Conservation (phyloP, 768 basidiomycete species). For the Leccinum longicurvipes region DNA sequence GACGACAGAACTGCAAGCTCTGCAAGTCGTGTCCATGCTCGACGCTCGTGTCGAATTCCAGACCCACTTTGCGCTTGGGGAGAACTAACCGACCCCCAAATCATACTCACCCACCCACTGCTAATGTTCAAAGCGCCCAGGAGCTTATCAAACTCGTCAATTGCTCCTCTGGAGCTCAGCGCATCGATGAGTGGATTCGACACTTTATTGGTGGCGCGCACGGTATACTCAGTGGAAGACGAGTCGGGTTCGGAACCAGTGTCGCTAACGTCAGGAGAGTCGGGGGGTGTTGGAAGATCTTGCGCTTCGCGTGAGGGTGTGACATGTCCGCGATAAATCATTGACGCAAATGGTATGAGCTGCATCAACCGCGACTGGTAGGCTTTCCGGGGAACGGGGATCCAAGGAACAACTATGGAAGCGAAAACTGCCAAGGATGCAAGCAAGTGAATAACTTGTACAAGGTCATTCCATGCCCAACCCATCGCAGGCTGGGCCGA, state of each 20-base stretch:
- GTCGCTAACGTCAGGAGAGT: conserved; percentile 25
- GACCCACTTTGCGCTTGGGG: neutral
- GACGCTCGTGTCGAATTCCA: conserved; percentile 38
- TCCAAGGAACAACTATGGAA: conserved; percentile 50
- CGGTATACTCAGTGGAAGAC: conserved; percentile 27
- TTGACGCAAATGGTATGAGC: conserved; percentile 25
- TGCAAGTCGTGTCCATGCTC: conserved; percentile 50
- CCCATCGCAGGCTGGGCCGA: conserved; percentile 8
- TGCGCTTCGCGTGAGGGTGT: conserved; percentile 1
- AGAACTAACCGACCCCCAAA: conserved; percentile 25
- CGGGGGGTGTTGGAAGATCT: conserved; percentile 29
- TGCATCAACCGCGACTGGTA: conserved; percentile 23
- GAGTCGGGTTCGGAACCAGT: conserved; percentile 28
- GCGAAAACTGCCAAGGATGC: conserved; percentile 63
- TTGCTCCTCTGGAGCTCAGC: conserved; percentile 34
- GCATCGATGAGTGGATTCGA: conserved; percentile 24
- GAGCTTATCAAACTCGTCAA: conserved; percentile 39
- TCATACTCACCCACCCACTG: conserved; percentile 35
- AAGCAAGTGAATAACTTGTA: conserved; percentile 64
- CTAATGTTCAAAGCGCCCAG: conserved; percentile 38
- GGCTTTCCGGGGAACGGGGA: conserved; percentile 29
- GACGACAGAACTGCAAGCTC: conserved; percentile 46
- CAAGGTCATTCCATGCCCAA: conserved; percentile 49
- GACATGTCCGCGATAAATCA: conserved; percentile 4
- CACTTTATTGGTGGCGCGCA: conserved; percentile 15